Conservation (phyloP, 768 basidiomycete species). For the Suillus decipiens region DNA sequence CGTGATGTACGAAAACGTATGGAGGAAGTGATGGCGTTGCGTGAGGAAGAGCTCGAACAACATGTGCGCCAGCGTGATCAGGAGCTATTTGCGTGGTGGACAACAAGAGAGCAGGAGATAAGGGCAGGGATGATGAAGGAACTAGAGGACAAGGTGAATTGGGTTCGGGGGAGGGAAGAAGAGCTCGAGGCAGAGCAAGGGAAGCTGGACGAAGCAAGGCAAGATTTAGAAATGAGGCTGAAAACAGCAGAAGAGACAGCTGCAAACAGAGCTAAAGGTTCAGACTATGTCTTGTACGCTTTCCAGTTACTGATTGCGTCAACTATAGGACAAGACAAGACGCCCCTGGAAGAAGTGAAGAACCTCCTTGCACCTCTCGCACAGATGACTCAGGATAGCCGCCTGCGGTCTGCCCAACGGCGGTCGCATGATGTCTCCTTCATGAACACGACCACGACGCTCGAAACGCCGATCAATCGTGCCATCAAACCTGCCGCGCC, state of each 20-base stretch:
- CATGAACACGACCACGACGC: conserved; percentile 19
- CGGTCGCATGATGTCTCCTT: conserved; percentile 22
- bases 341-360: conserved; percentile 76
- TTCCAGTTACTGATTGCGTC: not conserved
- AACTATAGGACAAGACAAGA: conserved; percentile 46
- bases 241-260: conserved; percentile 42
- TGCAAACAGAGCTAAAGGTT: conserved; percentile 18
- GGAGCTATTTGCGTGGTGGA: conserved; percentile 65
- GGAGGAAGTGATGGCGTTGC: conserved; percentile 66
- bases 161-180: conserved; percentile 51
- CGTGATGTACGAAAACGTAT: conserved; percentile 68
- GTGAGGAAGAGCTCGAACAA: conserved; percentile 73
- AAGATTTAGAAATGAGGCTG: conserved; percentile 53
- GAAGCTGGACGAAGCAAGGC: conserved; percentile 46
- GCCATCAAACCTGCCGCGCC: conserved; percentile 29
- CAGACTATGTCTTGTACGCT: not conserved
- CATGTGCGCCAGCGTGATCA: conserved; percentile 65
- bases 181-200: conserved; percentile 56
- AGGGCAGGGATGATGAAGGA: conserved; percentile 46
- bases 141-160: conserved; percentile 44
- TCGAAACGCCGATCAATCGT: conserved; percentile 58
- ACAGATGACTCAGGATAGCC: conserved; percentile 36
- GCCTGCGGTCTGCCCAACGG: conserved; percentile 22
- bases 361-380: conserved; percentile 59
- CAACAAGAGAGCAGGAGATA: conserved; percentile 50